Base-by-base conservation (phyloP, 257 asterid species). In the Solanum pinnatisectum region DNA sequence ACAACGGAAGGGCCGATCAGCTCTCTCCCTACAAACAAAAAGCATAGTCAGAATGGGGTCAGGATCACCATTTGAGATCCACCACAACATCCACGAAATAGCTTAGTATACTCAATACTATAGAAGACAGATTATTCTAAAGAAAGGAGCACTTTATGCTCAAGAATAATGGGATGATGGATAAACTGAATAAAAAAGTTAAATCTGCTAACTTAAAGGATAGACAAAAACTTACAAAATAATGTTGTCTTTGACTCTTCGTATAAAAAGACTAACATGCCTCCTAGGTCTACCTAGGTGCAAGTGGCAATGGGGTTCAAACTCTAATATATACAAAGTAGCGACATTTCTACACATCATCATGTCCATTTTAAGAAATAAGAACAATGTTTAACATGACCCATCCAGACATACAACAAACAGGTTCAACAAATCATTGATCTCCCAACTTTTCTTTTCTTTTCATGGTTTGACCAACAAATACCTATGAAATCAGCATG, bases 1-100 rank as follows among this genome's bases (percentile, higher is more conserved):
- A 90, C 99, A 97, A 77, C 99, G 97, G 89, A 97, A 97, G 14
- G 98, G 99, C 59, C 96, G 92, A 84, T 97, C 96, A 46, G 94
- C 92, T 94, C 98, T 97, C 92, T 95, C 99, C 95, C 99, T 97
- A 91, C 86, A 88, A 87, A 92, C 33, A 65, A 88, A 91, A 73
- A 81, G 25, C 4, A 67, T 82, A 25, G 83, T 44, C 90, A 67
- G 84, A 72, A 40, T 18, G 39, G 87, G 39, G 87, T 60, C 63
- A 39, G 87, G 14, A 68, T 46, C 32, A 3, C 20, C 44, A 82
- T 49, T 18, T 49, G 70, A 82, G 44, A 82, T 82, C 70, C 42
- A 81, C 27, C 67, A 81, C 18, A 11, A 46, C 85, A 82, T 82
- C 86, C 39, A 79, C 12, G 3, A 63, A 79, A 79, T 22, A 46